These are phyloP conservation scores for Schizophyllum amplum DNA, from an alignment of 1,284 basidiomycete species.

Conservation along the genomic window DNA sequence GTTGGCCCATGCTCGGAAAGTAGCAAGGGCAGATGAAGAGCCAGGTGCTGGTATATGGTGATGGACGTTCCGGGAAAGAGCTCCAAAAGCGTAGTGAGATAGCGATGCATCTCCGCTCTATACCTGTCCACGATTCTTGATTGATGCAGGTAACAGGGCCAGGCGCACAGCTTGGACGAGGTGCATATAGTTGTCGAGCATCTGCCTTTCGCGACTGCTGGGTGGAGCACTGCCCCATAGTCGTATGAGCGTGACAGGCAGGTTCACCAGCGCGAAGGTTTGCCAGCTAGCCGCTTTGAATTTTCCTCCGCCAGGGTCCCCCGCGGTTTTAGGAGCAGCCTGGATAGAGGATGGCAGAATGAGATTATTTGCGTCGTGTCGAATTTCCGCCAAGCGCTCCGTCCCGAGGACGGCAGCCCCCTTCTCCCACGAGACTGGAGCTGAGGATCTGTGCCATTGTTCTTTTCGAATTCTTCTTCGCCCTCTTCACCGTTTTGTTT, in stretches of 20 bases:
- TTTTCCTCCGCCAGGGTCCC: slow-evolving; percentile 8
- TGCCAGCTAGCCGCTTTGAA: slow-evolving; percentile 21
- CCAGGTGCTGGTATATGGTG: slow-evolving; percentile 29
- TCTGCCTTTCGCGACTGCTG: slow-evolving; percentile 12
- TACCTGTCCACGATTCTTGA: slow-evolving; percentile 8
- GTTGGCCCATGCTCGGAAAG: slow-evolving; percentile 25
- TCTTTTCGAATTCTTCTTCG: no score
- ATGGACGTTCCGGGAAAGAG: slow-evolving; percentile 23
- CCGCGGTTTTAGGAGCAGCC: no score
- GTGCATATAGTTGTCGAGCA: slow-evolving; percentile 31
- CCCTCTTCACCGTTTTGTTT: no score
- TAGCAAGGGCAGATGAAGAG: slow-evolving; percentile 23
- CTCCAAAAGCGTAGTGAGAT: slow-evolving; percentile 19
- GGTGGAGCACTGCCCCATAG: slow-evolving; percentile 15
- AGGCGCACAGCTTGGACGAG: slow-evolving; percentile 26
- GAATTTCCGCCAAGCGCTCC: no score
- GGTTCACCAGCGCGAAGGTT: slow-evolving; percentile 4
- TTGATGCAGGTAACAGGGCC: slow-evolving; percentile 17
- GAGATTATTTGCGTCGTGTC: no score
- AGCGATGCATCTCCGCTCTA: slow-evolving; percentile 22
- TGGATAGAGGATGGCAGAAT: no score
- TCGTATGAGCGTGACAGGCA: slow-evolving; percentile 17
- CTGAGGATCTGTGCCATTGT: no score
- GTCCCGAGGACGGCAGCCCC: no score
- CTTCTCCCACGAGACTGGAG: no score